Base-by-base conservation (phyloP, 306 rosid species). In the Purshia tridentata region DNA sequence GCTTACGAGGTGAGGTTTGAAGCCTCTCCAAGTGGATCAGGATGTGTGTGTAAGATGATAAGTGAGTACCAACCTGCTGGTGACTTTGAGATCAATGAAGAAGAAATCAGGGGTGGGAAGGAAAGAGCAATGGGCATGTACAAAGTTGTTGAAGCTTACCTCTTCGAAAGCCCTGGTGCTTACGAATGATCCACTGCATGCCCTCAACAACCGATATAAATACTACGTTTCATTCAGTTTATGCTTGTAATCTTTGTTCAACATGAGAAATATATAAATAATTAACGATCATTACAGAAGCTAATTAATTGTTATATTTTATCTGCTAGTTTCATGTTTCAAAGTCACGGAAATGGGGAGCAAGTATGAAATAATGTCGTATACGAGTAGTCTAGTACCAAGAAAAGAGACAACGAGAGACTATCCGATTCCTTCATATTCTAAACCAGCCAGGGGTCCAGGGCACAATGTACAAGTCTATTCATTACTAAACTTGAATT, bases 51-150 rank as follows among this genome's bases (percentile, higher is more conserved):
- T 46, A 66, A 66, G 53, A 59, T 71, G 74, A 52, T 29, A 18
- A 81, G 81, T 46, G 67, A 76, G 70, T 76, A 71, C 45, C 73
- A 76, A 14, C 29, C 53, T 9, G 49, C 29, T 4, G 72, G 61
- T 23, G 84, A 59, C 46, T 22, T 52, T 37, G 77, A 15, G 66
- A 66, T 81, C 78, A 72, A 70, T 2, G 81, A 76, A 35, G 84
- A 76, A 49, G 67, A 81, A 49, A 59, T 76, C 51, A 76, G 29
- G 42, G 53, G 18, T 2, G 77, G 75, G 40, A 76, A 72, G 56
- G 81, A 76, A 44, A 76, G 77, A 45, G 84, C 84, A 56, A 75
- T 76, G 71, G 78, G 71, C 54, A 58, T 72, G 66, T 81, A 65
- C 47, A 81, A 62, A 58, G 74, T 76, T 12, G 84, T 67, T 12